These are phyloP conservation scores for Nakaseomyces sp. DNA, from an alignment of 1,139 yeast genomes.

Conservation along the genomic window DNA sequence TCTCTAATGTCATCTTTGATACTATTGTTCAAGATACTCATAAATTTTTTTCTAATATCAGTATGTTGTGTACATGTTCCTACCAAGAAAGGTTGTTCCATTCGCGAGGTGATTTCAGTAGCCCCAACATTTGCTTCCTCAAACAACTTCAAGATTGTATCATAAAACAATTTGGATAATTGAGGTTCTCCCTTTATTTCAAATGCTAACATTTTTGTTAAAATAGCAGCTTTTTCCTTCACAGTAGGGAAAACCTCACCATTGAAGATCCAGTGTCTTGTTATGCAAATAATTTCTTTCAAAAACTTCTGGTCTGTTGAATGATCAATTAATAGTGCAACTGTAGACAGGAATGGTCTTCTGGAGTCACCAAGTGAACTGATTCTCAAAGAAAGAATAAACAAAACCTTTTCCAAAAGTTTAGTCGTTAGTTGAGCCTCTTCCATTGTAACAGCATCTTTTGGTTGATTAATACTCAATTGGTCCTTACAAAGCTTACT, in stretches of 20 bases:
- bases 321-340: conserved; percentile 86
- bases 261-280: conserved; percentile 84
- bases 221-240: conserved; percentile 90
- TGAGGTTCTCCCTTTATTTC: conserved; percentile 81
- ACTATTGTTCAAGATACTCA: conserved; percentile 72
- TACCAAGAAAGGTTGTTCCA: conserved; percentile 94
- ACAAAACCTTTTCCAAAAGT: conserved; percentile 65
- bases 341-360: conserved; percentile 70
- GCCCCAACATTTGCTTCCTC: conserved; percentile 71
- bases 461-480: conserved; percentile 52
- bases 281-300: conserved; percentile 67
- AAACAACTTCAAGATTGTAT: conserved; percentile 80
- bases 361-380: conserved; percentile 87
- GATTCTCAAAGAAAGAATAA: conserved; percentile 71
- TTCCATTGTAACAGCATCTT: conserved; percentile 33
- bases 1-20: conserved; percentile 73
- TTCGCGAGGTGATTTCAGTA: conserved; percentile 84
- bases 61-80: conserved; percentile 84
- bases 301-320: conserved; percentile 71
- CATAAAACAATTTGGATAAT: conserved; percentile 72
- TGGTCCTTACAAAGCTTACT: conserved; percentile 87
- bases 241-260: conserved; percentile 87
- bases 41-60: conserved; percentile 63
- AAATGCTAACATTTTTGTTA: conserved; percentile 89
- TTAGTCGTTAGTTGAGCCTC: conserved; percentile 76